Percentiles rank a stretch among this genome's conserved stretches.
Conservation (phyloP, 2,329 filamentous ascomycete species). For the Colletotrichum liriopes region DNA sequence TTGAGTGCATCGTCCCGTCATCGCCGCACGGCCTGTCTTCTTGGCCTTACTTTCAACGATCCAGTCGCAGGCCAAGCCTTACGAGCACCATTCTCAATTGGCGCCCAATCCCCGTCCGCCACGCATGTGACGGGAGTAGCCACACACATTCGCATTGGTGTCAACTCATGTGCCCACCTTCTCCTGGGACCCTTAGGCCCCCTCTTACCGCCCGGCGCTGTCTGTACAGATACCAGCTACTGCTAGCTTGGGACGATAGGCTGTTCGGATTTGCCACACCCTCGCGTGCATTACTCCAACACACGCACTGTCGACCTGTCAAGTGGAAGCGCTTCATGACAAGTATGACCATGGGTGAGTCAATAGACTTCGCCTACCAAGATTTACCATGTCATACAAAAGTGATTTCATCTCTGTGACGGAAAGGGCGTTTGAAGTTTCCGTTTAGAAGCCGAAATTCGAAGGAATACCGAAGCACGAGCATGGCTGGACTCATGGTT, state of each 20-base stretch:
- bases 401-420: not conserved
- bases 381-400: not conserved
- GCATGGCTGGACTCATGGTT: not conserved
- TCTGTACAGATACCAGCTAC: conserved; percentile 20
- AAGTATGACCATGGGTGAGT: conserved; percentile 5
- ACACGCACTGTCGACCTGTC: conserved; percentile 12
- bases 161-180: not conserved
- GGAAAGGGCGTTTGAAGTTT: not conserved
- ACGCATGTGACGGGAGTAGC: conserved; percentile 7
- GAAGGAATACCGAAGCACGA: too few species aligned
- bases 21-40: not conserved
- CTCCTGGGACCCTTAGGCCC: not conserved
- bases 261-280: conserved; percentile 5
- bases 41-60: not conserved
- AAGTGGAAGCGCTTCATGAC: not conserved
- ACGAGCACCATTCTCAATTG: not conserved
- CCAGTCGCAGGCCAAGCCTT: conserved; percentile 3
- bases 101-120: conserved; percentile 16
- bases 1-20: not conserved
- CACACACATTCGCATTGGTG: not conserved
- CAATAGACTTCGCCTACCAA: not conserved
- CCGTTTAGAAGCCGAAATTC: not conserved
- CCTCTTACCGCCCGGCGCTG: not conserved
- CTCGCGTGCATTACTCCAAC: conserved; percentile 16
- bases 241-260: conserved; percentile 13